phyloP scores from a whole-genome alignment of 495 filamentous ascomycete species.

The Cenococcum geophilum region DNA sequence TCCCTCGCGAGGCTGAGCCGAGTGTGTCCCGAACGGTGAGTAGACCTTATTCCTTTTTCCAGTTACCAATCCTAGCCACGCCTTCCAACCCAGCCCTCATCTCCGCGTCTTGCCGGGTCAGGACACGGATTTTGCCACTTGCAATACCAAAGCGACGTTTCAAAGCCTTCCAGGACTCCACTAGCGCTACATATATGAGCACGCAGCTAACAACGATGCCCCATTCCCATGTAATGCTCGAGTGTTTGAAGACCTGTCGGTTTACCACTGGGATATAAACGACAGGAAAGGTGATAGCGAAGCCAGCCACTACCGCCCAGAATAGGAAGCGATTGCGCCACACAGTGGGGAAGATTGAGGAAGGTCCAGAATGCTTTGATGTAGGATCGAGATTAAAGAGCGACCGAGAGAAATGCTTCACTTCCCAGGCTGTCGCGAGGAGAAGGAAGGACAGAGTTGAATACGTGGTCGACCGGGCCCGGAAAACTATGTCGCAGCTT shows the following conservation, averaged over 20 bases:
- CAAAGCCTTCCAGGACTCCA: slow-evolving; percentile 35
- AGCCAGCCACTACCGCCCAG: slow-evolving; percentile 32
- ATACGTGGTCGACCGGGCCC: slow-evolving; percentile 69
- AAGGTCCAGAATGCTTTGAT: slow-evolving; percentile 4
- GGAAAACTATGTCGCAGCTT: slow-evolving; percentile 58
- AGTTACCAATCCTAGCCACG: no score
- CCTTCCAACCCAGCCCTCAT: slow-evolving; percentile 19
- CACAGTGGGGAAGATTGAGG: slow-evolving; percentile 25
- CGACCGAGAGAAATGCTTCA: slow-evolving; percentile 62
- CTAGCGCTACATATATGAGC: slow-evolving; percentile 27
- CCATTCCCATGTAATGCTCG: slow-evolving; percentile 34
- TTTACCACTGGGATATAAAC: slow-evolving; percentile 37
- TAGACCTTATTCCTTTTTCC: no score
- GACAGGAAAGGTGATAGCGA: slow-evolving; percentile 33
- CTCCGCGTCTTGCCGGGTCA: slow-evolving; percentile 25
- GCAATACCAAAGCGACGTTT: slow-evolving; percentile 30
- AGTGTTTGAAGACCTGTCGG: slow-evolving; percentile 32
- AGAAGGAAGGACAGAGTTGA: slow-evolving; percentile 66
- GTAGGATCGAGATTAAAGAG: slow-evolving; percentile 61
- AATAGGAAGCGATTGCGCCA: slow-evolving; percentile 37
- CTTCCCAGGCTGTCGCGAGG: slow-evolving; percentile 68
- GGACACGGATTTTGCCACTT: slow-evolving; percentile 21
- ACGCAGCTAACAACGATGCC: slow-evolving; percentile 30
- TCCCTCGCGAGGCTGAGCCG: no score
- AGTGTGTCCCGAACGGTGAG: no score